Conservation (phyloP, 768 basidiomycete species). For the Naganishia vaughanmartiniae region DNA sequence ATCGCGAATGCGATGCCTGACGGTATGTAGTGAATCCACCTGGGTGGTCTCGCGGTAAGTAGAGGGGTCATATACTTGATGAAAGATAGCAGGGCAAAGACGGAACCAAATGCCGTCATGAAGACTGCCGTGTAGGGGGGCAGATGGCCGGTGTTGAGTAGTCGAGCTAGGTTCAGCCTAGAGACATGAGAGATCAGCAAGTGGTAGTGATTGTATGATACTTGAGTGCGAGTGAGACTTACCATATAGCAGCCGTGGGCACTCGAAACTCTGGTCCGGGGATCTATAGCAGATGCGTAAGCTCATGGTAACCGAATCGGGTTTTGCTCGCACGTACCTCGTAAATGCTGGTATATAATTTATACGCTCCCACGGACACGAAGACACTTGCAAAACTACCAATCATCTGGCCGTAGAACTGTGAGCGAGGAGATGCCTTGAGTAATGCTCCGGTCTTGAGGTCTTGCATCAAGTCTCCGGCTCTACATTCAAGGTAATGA, state of each 20-base stretch:
- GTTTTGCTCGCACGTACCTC: slow-evolving; percentile 37
- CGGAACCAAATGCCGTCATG: slow-evolving; percentile 72
- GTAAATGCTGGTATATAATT: slow-evolving; percentile 81
- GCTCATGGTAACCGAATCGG: neutral
- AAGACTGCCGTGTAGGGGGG: slow-evolving; percentile 71
- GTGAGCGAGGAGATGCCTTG: slow-evolving; percentile 83
- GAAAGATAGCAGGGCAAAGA: slow-evolving; percentile 68
- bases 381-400: slow-evolving; percentile 84
- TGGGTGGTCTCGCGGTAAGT: slow-evolving; percentile 13
- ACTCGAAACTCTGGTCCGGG: slow-evolving; percentile 94
- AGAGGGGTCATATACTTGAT: slow-evolving; percentile 56
- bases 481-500: slow-evolving; percentile 56
- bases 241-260: slow-evolving; percentile 92
- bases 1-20: slow-evolving; percentile 94
- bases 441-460: slow-evolving; percentile 94
- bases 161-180: slow-evolving; percentile 54
- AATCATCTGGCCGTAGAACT: slow-evolving; percentile 86
- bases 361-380: slow-evolving; percentile 82
- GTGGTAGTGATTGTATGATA: neutral
- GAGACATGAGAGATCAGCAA: slow-evolving; percentile 43
- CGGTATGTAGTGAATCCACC: slow-evolving; percentile 67
- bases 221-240: slow-evolving; percentile 57
- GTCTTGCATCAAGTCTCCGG: slow-evolving; percentile 98
- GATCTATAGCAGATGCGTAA: slow-evolving; percentile 53
- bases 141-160: slow-evolving; percentile 67